These are phyloP conservation scores for Naganishia kalamii DNA, from an alignment of 768 basidiomycete genomes.

Conservation along the genomic window DNA sequence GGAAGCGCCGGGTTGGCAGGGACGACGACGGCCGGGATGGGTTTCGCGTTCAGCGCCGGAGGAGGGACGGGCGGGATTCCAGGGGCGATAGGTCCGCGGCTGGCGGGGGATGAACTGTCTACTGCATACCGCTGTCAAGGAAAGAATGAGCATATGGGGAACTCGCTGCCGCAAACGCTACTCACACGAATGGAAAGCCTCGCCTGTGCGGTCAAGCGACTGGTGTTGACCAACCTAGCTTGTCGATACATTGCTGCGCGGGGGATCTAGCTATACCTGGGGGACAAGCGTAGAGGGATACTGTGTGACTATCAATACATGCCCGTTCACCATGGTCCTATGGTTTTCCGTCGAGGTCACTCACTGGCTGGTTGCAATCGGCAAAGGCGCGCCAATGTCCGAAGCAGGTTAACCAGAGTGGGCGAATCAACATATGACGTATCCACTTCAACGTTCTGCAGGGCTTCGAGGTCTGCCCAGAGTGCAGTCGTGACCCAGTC, in stretches of 20 bases:
- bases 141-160: neutral
- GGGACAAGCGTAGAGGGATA: neutral
- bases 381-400: no score
- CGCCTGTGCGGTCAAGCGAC: slow-evolving; percentile 2
- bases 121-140: slow-evolving; percentile 20
- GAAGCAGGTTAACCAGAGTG: no score
- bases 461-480: no score
- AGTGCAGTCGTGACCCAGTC: no score
- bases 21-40: slow-evolving; percentile 16
- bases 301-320: no score
- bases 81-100: slow-evolving; percentile 11
- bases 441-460: no score
- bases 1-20: neutral
- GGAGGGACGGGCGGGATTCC: slow-evolving; percentile 19
- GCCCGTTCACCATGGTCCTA: no score
- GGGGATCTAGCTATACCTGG: neutral
- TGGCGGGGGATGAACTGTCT: slow-evolving; percentile 13
- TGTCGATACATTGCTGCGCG: slow-evolving; percentile 18
- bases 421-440: no score
- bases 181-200: slow-evolving; percentile 5
- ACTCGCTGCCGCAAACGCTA: neutral
- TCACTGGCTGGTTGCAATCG: no score
- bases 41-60: slow-evolving; percentile 9
- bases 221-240: slow-evolving; percentile 18
- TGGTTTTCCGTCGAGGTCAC: no score